phyloP scores from a whole-genome alignment of 2,329 filamentous ascomycete species.

The Nothophaeocryptopus gaeumannii region DNA sequence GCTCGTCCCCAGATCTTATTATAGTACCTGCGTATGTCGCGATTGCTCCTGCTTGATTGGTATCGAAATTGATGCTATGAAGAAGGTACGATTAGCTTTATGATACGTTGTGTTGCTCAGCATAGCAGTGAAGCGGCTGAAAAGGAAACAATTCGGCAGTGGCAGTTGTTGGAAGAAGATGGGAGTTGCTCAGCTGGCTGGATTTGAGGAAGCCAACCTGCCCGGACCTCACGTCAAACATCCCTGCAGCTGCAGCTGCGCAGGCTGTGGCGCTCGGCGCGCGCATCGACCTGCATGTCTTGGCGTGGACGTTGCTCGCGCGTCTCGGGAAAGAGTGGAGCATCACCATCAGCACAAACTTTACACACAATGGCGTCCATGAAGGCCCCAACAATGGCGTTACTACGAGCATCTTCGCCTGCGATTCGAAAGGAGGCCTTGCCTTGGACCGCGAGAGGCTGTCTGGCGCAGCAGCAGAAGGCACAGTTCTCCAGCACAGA shows the following conservation, averaged over 20 bases:
- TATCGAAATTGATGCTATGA: constrained; percentile 3
- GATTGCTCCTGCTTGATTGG: neutral
- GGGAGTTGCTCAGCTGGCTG: no score
- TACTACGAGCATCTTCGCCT: constrained; percentile 30
- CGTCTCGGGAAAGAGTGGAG: no score
- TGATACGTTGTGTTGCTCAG: no score
- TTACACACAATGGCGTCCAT: constrained; percentile 16
- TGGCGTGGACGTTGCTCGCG: no score
- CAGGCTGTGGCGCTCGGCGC: no score
- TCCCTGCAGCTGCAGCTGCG: no score
- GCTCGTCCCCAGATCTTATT: no score
- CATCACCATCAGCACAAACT: neutral
- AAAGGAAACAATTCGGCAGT: neutral
- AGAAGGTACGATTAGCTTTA: neutral
- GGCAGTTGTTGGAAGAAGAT: neutral
- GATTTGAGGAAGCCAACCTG: no score
- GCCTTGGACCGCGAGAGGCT: constrained; percentile 26
- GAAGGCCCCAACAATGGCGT: constrained; percentile 28
- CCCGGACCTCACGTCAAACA: neutral
- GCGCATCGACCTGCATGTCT: no score
- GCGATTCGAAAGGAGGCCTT: constrained; percentile 15
- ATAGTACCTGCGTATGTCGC: no score
- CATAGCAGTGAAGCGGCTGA: no score
- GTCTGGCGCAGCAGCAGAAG: constrained; percentile 25
- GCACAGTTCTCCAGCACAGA: constrained; percentile 39